Evolutionary conservation across 805 yeast genomes (phyloP).

Genomic region (Saccharomycopsis lassenensis): DNA sequence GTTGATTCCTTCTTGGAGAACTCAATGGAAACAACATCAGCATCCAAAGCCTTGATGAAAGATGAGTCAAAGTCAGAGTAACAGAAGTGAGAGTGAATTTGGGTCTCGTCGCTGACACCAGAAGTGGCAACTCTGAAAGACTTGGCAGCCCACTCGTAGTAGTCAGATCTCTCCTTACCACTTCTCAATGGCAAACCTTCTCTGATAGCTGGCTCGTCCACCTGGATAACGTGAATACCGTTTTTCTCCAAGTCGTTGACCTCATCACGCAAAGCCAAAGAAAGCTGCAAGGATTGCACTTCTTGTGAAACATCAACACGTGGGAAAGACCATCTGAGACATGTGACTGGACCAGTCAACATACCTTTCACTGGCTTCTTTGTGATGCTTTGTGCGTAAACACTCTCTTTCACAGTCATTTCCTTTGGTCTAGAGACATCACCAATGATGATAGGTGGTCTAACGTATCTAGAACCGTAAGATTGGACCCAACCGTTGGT

Average conservation of each 20-base stretch:
- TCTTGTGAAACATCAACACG: conserved; percentile 93
- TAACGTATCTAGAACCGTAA: conserved; percentile 98
- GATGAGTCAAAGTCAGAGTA: conserved; percentile 99
- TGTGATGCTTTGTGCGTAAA: conserved; percentile 95
- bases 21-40: conserved; percentile 98
- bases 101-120: conserved; percentile 90
- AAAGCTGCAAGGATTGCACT: conserved; percentile 92
- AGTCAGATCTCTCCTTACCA: conserved; percentile 92
- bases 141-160: conserved; percentile 98
- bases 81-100: conserved; percentile 99
- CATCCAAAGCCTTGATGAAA: conserved; percentile 99
- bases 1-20: conserved; percentile 99
- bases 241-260: conserved; percentile 97
- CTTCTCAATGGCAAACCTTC: conserved; percentile 99
- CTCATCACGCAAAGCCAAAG: conserved; percentile 97
- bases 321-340: conserved; percentile 99
- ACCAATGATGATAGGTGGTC: conserved; percentile 99
- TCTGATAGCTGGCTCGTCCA: conserved; percentile 99
- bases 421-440: conserved; percentile 97
- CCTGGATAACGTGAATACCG: conserved; percentile 96
- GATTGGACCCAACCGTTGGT: conserved; percentile 99
- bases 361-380: conserved; percentile 98
- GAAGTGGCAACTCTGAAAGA: conserved; percentile 99
- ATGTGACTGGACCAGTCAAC: conserved; percentile 99
- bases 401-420: conserved; percentile 98